Conservation (phyloP, 1,284 basidiomycete species). For the Grifola frondosa region DNA sequence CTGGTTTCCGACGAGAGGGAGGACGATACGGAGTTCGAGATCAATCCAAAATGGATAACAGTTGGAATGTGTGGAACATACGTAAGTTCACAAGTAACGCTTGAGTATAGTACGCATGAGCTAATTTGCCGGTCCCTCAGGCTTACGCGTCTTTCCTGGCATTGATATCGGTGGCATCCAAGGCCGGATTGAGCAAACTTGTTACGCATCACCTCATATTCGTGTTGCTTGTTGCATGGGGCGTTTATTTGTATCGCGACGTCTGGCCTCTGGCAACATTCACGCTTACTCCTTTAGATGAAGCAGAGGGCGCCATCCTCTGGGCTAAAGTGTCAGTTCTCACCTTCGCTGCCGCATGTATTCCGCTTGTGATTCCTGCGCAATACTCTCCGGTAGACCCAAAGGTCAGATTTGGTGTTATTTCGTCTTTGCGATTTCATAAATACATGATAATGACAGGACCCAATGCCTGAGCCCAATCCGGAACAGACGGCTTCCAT, state of each 20-base stretch:
- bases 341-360: constrained; percentile 36
- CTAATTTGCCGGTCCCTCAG: constrained; percentile 33
- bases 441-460: constrained; percentile 27
- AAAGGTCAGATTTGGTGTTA: constrained; percentile 33
- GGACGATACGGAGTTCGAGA: constrained; percentile 22
- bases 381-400: constrained; percentile 43
- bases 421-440: neutral
- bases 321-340: constrained; percentile 38
- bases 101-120: neutral
- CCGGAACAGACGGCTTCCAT: constrained; percentile 69
- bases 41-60: constrained; percentile 25
- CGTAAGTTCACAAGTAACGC: constrained; percentile 23
- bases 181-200: constrained; percentile 8
- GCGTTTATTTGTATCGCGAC: constrained; percentile 58
- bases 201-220: constrained; percentile 16
- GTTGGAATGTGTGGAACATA: constrained; percentile 36
- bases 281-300: constrained; percentile 39
- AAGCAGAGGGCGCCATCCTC: constrained; percentile 29
- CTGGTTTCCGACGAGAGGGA: constrained; percentile 7
- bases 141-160: constrained; percentile 25
- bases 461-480: constrained; percentile 46
- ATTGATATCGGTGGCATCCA: constrained; percentile 18
- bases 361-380: constrained; percentile 45
- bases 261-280: constrained; percentile 61
- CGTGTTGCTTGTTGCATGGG: constrained; percentile 18